A percentile compares a stretch with the other conserved stretches of the same genome.
Conservation (phyloP, 2,329 filamentous ascomycete species). For the Clarireedia monteithiana region DNA sequence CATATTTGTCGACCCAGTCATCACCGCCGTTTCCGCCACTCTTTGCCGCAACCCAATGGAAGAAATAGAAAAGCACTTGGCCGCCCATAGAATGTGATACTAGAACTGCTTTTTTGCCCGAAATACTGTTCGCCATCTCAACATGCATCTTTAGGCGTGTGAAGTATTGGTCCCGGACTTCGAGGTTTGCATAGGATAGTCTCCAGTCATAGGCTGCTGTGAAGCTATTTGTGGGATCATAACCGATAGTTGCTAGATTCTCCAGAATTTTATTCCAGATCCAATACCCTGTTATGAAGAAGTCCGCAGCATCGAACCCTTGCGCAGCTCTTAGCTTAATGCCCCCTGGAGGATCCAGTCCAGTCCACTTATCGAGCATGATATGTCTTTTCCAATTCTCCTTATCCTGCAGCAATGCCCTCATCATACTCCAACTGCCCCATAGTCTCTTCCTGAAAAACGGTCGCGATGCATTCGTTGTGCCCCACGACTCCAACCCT, state of each 20-base stretch:
- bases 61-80: slow-evolving; percentile 81
- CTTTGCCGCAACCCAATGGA: slow-evolving; percentile 69
- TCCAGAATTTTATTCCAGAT: slow-evolving; percentile 93
- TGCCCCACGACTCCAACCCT: slow-evolving; percentile 94
- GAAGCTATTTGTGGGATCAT: slow-evolving; percentile 74
- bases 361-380: slow-evolving; percentile 89
- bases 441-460: slow-evolving; percentile 94
- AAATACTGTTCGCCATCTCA: slow-evolving; percentile 69
- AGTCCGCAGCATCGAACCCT: slow-evolving; percentile 95
- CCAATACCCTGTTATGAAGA: slow-evolving; percentile 90
- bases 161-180: slow-evolving; percentile 89
- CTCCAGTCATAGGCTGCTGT: slow-evolving; percentile 84
- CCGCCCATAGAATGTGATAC: slow-evolving; percentile 97
- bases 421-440: slow-evolving; percentile 99
- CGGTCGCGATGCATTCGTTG: slow-evolving; percentile 70
- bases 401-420: slow-evolving; percentile 86
- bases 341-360: slow-evolving; percentile 72
- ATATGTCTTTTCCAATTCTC: slow-evolving; percentile 92
- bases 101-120: slow-evolving; percentile 72
- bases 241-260: slow-evolving; percentile 91
- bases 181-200: slow-evolving; percentile 81
- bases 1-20: slow-evolving; percentile 80
- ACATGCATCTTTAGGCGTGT: slow-evolving; percentile 84
- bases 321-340: slow-evolving; percentile 90
- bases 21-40: slow-evolving; percentile 74